Base-by-base conservation (phyloP, 2,329 filamentous ascomycete genomes). In the Colletotrichum liaoningense region DNA sequence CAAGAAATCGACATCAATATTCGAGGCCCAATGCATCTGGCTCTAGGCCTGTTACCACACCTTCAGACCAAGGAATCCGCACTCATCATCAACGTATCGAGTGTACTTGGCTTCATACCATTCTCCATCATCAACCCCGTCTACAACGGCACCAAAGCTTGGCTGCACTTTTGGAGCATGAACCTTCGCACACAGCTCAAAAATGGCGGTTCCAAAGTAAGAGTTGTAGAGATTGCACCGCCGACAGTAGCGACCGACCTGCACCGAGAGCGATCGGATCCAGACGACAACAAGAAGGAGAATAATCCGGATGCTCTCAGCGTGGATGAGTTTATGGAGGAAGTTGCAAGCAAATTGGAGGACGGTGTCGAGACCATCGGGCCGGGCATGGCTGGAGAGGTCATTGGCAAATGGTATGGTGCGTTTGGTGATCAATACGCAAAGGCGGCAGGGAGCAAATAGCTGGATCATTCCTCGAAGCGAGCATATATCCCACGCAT, bases 91-190 rank as follows among this genome's bases (percentile, higher is more conserved):
- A 91, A 91, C 74, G 84, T 91, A 1, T 87, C 86, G 1, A 88
- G 85, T 7, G 82, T 88, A 0, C 82, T 91, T 0, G 89, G 86
- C 4, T 90, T 85, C 73, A 79, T 87, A 0, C 89, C 89, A 0
- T 85, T 86, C 69, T 84, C 81, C 3, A 80, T 90, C 69, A 84
- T 90, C 74, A 91, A 89, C 75, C 89, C 88, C 0, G 86, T 90
- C 1, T 91, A 91, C 79, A 89, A 89, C 76, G 89, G 86, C 3
- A 90, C 88, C 2, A 92, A 91, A 76, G 87, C 88, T 0, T 91
- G 85, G 86, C 49, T 89, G 52, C 88, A 90, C 76, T 90, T 86
- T 78, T 90, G 86, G 84, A 86, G 81, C 30, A 86, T 90, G 84
- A 88, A 87, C 57, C 76, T 91, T 28, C 82, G 88, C 5, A 84